Base-by-base conservation (phyloP, 805 yeast species). In the Starmerella bacillaris region DNA sequence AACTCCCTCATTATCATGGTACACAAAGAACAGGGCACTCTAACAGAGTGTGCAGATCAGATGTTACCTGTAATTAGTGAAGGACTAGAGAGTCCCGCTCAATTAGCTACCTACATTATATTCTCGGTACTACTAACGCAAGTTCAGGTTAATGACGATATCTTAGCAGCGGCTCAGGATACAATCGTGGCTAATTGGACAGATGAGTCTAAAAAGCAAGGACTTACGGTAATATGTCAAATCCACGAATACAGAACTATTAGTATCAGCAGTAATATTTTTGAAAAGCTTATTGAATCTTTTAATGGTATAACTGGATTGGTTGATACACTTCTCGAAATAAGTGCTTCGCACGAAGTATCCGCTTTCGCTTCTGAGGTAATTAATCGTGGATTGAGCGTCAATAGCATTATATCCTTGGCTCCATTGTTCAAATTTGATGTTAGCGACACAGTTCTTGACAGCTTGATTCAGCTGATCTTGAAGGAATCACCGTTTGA, bases 21-120 rank as follows among this genome's bases (percentile, higher is more conserved):
- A 0, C 57, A 70, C 51, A 68, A 73, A 31, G 59, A 65, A 7
- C 55, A 58, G 30, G 43, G 47, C 14, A 24, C 21, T 21, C 30
- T 29, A 2, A 48, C 49, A 22, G 46, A 57, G 49, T 53, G 56
- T 42, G 49, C 60, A 7, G 61, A 53, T 24, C 30, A 44, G 19
- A 34, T 55, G 14, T 43, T 61, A 22, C 60, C 61, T 2, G 41
- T 38, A 16, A 35, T 60, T 4, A 50, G 63, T n/a, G 45, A 41
- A 21, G 40, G 50, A 3, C 31, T 61, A 4, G 33, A 50, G 2
- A 39, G 44, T 21, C 92, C 80, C 48, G 65, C 74, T 34, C 89
- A 78, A 53, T 65, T 80, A 39, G 75, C 94, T 15, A 82, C 86
- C 2, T 86, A 79, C 53, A 78, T 93, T 32, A 62, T 83, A 11